Evolutionary conservation across 2,329 filamentous ascomycete genomes (phyloP), one percentile per base, ranked within the genome.

Genomic region (Taxawa tesnikishii): DNA sequence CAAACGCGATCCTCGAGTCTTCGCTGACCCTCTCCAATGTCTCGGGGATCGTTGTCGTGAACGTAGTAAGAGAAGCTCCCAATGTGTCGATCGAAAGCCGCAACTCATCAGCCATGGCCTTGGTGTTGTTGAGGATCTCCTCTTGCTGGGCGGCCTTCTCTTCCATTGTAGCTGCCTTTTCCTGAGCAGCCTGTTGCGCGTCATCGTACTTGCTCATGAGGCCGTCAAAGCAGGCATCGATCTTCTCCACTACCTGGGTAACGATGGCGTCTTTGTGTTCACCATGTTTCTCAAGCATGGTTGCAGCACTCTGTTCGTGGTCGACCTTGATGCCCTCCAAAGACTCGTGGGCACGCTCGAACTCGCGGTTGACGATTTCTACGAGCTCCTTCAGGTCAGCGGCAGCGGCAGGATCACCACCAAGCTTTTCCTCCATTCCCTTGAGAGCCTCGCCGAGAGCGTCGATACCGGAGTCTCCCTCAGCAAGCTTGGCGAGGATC

Each of bases 191-290:
- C 13, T 70, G 61, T 48, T 92, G 81, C 40, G 87, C 78, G 38
- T 90, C 83, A 34, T 94, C 87, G 48, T 94, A 92, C 53, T 92
- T 94, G 43, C 70, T 65, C 53, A 93, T 74, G 15, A 98, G 66
- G 42, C 85, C 82, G 37, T 72, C 71, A 44, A 94, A 75, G 51
- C 84, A 85, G 47, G 85, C 80, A 39, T 94, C 74, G 24, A 79
- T 62, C 54, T 73, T 75, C 31, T 60, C 55, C 4, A 60, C 59
- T 15, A 78, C 52, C 16, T 70, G 68, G 10, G 62, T 50, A 15
- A 74, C 59, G 16, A 74, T 63, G 17, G 63, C 62, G 6, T 64
- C 64, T 37, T 68, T 68, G 34, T 63, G 60, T 45, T 77, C 71
- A 14, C 73, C 70, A 19, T 75, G 69, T 51, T 76, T 77, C 41